Evolutionary conservation across 2,329 filamentous ascomycete genomes (phyloP).

Genomic region (Ceratocystis destructans): DNA sequence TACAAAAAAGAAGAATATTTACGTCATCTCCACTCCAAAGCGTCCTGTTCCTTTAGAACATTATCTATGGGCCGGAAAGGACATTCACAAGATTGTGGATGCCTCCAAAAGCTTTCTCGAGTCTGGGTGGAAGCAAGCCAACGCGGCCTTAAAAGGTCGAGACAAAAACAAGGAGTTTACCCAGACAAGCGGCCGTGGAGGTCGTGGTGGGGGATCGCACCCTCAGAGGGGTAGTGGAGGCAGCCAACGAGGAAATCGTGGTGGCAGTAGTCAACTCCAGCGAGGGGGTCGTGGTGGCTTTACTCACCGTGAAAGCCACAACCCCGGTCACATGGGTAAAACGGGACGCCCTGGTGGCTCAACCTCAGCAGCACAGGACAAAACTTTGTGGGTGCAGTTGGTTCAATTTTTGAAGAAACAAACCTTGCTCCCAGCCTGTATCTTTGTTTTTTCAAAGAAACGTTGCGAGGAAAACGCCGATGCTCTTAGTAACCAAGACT

Average conservation of each 20-base stretch:
- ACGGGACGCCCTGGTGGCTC: constrained; percentile 74
- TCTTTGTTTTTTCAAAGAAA: constrained; percentile 98
- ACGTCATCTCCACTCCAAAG: constrained; percentile 95
- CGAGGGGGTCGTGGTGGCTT: constrained; percentile 42
- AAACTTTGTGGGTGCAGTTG: constrained; percentile 90
- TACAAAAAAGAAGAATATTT: constrained; percentile 97
- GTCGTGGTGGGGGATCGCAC: constrained; percentile 12
- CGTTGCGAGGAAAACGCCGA: constrained; percentile 95
- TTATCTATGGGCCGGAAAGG: constrained; percentile 88
- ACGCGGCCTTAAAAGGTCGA: constrained; percentile 64
- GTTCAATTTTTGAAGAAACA: constrained; percentile 83
- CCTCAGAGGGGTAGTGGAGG: constrained; percentile 22
- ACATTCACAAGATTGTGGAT: constrained; percentile 88
- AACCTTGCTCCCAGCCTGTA: constrained; percentile 77
- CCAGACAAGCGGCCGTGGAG: constrained; percentile 19
- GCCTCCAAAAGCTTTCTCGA: constrained; percentile 84
- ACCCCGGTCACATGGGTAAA: constrained; percentile 75
- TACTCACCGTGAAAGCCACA: constrained; percentile 45
- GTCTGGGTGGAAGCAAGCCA: constrained; percentile 88
- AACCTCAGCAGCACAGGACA: constrained; percentile 83
- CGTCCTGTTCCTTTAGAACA: constrained; percentile 89
- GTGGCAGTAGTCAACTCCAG: constrained; percentile 30
- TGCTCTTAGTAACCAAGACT: constrained; percentile 87
- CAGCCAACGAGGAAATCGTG: constrained; percentile 27
- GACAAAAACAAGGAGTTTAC: constrained; percentile 43